Evolutionary conservation across 2,329 filamentous ascomycete species (phyloP).

Genomic region (Graphilbum fragrans): DNA sequence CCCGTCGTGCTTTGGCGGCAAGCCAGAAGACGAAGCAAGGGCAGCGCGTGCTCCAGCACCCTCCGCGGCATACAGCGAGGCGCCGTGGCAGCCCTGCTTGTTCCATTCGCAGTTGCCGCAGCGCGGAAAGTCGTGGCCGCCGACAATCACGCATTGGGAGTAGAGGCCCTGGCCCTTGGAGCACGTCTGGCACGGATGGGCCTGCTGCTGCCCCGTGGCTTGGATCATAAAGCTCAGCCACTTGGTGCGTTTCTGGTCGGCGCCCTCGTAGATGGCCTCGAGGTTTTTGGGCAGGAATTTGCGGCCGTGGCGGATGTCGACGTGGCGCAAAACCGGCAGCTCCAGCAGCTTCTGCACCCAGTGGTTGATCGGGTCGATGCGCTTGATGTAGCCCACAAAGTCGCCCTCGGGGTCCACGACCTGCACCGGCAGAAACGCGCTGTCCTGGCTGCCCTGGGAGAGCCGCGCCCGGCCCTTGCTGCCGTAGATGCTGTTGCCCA

Average conservation of each 20-base stretch:
- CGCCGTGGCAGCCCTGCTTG: slow-evolving; percentile 17
- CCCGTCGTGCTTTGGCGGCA: too few species aligned
- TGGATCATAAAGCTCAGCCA: slow-evolving; percentile 39
- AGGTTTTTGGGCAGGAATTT: slow-evolving; percentile 27
- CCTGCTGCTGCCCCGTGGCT: slow-evolving; percentile 30
- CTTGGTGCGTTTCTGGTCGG: slow-evolving; percentile 25
- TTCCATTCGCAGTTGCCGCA: slow-evolving; percentile 42
- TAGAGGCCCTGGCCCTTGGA: slow-evolving; percentile 30
- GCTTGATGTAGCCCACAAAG: slow-evolving; percentile 23
- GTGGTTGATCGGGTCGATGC: slow-evolving; percentile 25
- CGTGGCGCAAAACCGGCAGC: slow-evolving; percentile 23
- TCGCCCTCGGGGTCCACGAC: slow-evolving; percentile 25
- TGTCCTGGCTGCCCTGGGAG: background rate
- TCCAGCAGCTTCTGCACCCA: slow-evolving; percentile 24
- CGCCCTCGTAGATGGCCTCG: slow-evolving; percentile 27
- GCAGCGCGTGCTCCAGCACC: too few species aligned
- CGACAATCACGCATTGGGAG: slow-evolving; percentile 30
- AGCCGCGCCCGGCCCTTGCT: background rate
- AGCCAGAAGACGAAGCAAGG: too few species aligned
- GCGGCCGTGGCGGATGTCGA: slow-evolving; percentile 28
- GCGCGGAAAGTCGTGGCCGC: slow-evolving; percentile 27
- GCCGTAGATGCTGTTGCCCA: too few species aligned
- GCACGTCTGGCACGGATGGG: slow-evolving; percentile 27
- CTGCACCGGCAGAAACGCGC: slow-evolving; percentile 16
- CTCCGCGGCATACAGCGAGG: too few species aligned